phyloP scores from a whole-genome alignment of 805 yeast species.

The Pichia insulana region DNA sequence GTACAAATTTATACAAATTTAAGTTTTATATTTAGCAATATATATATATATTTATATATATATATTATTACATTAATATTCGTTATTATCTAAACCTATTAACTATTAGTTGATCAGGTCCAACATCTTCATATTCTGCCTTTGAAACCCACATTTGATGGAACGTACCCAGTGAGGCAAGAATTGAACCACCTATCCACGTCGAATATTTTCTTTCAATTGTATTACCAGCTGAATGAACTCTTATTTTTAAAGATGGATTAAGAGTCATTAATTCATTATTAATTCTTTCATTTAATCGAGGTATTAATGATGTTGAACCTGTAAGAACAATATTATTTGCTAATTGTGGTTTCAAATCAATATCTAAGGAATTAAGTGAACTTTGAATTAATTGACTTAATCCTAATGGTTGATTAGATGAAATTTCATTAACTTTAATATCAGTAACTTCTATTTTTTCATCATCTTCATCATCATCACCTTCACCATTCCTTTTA shows the following conservation, averaged over 20 bases:
- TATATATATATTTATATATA: neutral
- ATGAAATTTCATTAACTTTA: too few species aligned
- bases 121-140: conserved; percentile 81
- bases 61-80: neutral
- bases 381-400: conserved; percentile 53
- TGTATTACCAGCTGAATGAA: conserved; percentile 72
- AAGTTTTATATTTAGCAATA: too few species aligned
- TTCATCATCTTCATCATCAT: conserved; percentile 3
- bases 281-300: conserved; percentile 67
- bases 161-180: conserved; percentile 84
- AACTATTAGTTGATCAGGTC: conserved; percentile 67
- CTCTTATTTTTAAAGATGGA: conserved; percentile 79
- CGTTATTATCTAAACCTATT: conserved; percentile 67
- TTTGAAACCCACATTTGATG: conserved; percentile 92
- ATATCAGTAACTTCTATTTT: too few species aligned
- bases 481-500: conserved; percentile 28
- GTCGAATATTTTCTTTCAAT: conserved; percentile 72
- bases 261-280: conserved; percentile 58
- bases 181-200: conserved; percentile 89
- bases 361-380: conserved; percentile 60
- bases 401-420: conserved; percentile 30
- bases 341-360: conserved; percentile 75
- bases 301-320: conserved; percentile 72
- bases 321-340: conserved; percentile 87
- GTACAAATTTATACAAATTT: neutral